Conservation (phyloP, 1,284 basidiomycete species). For the Crucibulum parvulum region DNA sequence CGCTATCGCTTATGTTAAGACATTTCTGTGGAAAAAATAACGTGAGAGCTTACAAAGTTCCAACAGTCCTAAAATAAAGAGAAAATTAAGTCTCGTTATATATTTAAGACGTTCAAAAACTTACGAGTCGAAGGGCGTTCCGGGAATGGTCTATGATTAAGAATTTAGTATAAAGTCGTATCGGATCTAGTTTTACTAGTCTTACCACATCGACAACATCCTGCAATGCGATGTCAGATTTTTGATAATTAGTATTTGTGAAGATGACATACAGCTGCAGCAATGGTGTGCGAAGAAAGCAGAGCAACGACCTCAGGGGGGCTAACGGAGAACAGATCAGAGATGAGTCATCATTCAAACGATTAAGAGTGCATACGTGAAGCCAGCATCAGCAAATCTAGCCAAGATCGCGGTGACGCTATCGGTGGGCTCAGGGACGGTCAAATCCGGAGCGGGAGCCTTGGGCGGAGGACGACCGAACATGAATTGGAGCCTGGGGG, state of each 20-base stretch:
- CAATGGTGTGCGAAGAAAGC: constrained; percentile 31
- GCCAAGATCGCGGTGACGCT: constrained; percentile 33
- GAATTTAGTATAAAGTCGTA: not conserved
- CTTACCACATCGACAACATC: not conserved
- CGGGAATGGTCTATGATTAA: constrained; percentile 11
- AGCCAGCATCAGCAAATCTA: not conserved
- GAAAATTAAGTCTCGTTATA: not conserved
- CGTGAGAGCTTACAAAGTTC: constrained; percentile 7
- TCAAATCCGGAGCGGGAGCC: constrained; percentile 38
- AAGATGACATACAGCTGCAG: constrained; percentile 9
- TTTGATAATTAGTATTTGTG: too few relatives aligned
- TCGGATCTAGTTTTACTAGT: too few relatives aligned
- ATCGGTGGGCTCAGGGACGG: constrained; percentile 42
- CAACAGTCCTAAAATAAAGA: constrained; percentile 5
- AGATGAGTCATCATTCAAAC: too few relatives aligned
- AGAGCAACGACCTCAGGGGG: constrained; percentile 39
- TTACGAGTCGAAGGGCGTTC: constrained; percentile 36
- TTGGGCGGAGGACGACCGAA: constrained; percentile 34
- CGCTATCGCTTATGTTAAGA: constrained; percentile 1
- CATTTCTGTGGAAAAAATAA: not conserved
- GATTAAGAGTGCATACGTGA: not conserved
- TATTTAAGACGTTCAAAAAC: not conserved
- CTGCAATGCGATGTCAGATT: too few relatives aligned
- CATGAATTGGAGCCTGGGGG: constrained; percentile 31
- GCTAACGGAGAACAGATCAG: not conserved